Conservation (phyloP, 352 stramenopile genomes). For the Globisporangium canariense region DNA sequence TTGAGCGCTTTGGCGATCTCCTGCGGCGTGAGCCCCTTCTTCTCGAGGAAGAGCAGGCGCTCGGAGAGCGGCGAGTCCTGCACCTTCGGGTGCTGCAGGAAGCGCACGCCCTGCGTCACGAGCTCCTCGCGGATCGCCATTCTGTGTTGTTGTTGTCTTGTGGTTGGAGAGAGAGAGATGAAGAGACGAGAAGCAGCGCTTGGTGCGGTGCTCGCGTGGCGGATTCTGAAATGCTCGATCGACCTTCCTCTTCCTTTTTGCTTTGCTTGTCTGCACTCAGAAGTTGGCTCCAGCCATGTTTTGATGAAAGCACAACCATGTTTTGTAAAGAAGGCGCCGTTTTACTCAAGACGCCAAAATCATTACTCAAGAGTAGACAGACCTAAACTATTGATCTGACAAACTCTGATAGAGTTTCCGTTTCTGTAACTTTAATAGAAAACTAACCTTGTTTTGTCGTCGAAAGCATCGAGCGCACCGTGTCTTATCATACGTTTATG, state of each 20-base stretch:
- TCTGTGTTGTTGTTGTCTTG: not conserved
- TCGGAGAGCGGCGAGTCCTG: conserved; percentile 74
- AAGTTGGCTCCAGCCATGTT: too few relatives aligned
- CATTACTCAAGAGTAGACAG: too few relatives aligned
- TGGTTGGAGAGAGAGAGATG: not conserved
- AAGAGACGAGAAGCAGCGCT: not conserved
- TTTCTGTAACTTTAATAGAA: too few relatives aligned
- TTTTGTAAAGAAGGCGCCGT: too few relatives aligned
- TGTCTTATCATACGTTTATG: too few relatives aligned
- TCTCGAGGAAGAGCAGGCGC: conserved; percentile 67
- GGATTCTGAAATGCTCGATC: conserved; percentile 2
- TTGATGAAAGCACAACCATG: too few relatives aligned
- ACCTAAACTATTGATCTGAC: too few relatives aligned
- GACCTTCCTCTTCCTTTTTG: not conserved
- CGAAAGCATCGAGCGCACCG: too few relatives aligned
- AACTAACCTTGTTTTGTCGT: too few relatives aligned
- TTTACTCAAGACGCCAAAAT: too few relatives aligned
- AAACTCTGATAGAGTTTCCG: too few relatives aligned
- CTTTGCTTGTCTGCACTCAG: not conserved
- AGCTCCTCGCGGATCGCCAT: conserved; percentile 55
- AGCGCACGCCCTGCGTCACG: conserved; percentile 69
- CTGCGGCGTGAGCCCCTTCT: conserved; percentile 67
- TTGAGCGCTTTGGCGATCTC: conserved; percentile 68
- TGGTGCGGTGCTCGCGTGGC: not conserved
- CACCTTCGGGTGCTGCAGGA: conserved; percentile 74